phyloP scores from a whole-genome alignment of 495 filamentous ascomycete genomes.

The Pyrenula massariospora region DNA sequence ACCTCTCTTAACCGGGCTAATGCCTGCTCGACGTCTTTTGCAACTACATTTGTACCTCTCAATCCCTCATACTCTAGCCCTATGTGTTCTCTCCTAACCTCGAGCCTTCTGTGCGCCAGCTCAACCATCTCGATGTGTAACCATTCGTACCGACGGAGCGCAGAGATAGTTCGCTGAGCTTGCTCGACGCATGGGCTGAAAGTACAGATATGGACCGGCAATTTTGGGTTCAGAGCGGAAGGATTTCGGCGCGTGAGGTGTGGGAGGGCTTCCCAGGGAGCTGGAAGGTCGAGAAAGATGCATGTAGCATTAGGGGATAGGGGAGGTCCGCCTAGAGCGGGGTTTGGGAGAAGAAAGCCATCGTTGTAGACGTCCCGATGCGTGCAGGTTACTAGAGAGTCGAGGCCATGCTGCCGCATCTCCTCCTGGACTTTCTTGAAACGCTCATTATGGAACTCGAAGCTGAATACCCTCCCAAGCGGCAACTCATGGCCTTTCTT shows the following conservation, averaged over 20 bases:
- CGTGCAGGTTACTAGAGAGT: constrained; percentile 63
- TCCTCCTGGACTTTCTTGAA: constrained; percentile 62
- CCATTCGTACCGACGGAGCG: constrained; percentile 72
- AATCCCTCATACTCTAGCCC: constrained; percentile 49
- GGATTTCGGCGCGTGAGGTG: constrained; percentile 58
- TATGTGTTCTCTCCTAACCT: constrained; percentile 71
- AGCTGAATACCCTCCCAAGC: constrained; percentile 78
- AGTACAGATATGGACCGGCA: constrained; percentile 67
- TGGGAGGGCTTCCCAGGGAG: constrained; percentile 81
- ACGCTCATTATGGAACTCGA: constrained; percentile 78
- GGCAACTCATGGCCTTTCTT: neutral
- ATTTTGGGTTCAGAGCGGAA: constrained; percentile 58
- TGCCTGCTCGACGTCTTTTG: constrained; percentile 67
- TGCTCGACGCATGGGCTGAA: constrained; percentile 97
- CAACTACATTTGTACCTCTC: constrained; percentile 45
- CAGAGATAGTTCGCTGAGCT: constrained; percentile 68
- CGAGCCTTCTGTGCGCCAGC: constrained; percentile 60
- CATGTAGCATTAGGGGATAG: constrained; percentile 57
- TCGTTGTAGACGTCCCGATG: constrained; percentile 85
- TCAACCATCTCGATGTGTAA: constrained; percentile 88
- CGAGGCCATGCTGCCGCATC: constrained; percentile 60
- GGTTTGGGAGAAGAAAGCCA: constrained; percentile 52
- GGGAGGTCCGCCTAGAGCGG: constrained; percentile 25
- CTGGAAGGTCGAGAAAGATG: constrained; percentile 86
- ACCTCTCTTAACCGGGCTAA: constrained; percentile 57